Percentiles rank a stretch among this genome's conserved stretches.
phyloP scores from a whole-genome alignment of 2,329 filamentous ascomycete species.

The Aspergillus sp. region DNA sequence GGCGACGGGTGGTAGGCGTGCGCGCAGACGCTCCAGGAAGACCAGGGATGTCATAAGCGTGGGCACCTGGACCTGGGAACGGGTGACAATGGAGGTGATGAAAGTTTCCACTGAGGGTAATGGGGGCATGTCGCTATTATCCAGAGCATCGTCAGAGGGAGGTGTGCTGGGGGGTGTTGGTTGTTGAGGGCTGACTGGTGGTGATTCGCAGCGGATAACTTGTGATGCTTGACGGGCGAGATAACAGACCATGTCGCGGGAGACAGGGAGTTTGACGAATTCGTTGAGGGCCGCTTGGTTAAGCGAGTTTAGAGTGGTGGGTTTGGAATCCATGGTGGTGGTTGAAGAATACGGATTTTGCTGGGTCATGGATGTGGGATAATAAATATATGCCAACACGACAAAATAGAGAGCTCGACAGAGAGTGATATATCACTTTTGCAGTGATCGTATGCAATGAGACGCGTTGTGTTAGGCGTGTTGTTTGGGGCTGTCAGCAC shows the following conservation, averaged over 20 bases:
- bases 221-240: conserved; percentile 40
- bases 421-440: too few relatives aligned
- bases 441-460: too few relatives aligned
- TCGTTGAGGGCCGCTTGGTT: conserved; percentile 42
- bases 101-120: conserved; percentile 82
- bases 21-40: conserved; percentile 78
- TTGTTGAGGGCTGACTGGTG: conserved; percentile 42
- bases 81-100: conserved; percentile 82
- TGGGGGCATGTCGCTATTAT: conserved; percentile 34
- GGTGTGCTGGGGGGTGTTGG: conserved; percentile 56
- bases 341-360: conserved; percentile 1
- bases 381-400: neutral
- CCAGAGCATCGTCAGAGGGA: conserved; percentile 41
- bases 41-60: conserved; percentile 96
- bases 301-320: conserved; percentile 9
- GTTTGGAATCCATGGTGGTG: conserved; percentile 11
- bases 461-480: too few relatives aligned
- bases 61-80: conserved; percentile 92
- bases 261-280: conserved; percentile 43
- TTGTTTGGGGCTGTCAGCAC: neutral
- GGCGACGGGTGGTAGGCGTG: conserved; percentile 82
- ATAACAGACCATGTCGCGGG: conserved; percentile 42
- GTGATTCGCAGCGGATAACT: conserved; percentile 45
- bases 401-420: neutral
- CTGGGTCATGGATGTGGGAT: neutral